Conservation (phyloP, 1,284 basidiomycete genomes). For the Butyriboletus appendiculatus region DNA sequence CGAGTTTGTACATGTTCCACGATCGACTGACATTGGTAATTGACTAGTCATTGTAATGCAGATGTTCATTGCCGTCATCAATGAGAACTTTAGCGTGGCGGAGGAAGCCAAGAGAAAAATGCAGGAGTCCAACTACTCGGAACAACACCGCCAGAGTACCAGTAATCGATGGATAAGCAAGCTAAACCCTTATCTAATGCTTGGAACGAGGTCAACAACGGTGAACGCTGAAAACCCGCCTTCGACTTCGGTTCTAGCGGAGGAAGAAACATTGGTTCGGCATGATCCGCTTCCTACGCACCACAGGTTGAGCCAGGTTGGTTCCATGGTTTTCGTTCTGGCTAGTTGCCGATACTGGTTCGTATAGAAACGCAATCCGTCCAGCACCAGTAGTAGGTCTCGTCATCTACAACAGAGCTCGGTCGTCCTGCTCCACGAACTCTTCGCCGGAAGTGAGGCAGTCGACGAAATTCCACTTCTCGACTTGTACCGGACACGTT, state of each 20-base stretch:
- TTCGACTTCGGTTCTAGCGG: constrained; percentile 70
- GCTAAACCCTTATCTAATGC: constrained; percentile 88
- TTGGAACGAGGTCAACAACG: constrained; percentile 73
- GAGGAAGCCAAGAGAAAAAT: constrained; percentile 88
- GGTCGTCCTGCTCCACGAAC: constrained; percentile 57
- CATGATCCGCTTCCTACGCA: constrained; percentile 50
- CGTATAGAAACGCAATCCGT: constrained; percentile 14
- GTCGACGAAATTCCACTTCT: constrained; percentile 63
- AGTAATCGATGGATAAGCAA: constrained; percentile 72
- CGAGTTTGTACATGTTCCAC: background rate
- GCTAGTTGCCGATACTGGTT: constrained; percentile 1
- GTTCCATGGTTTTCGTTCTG: background rate
- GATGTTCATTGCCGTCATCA: constrained; percentile 99
- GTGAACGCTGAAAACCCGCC: constrained; percentile 72
- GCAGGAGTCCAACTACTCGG: constrained; percentile 75
- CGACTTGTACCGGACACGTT: constrained; percentile 48
- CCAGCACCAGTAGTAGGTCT: constrained; percentile 30
- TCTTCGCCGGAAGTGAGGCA: constrained; percentile 65
- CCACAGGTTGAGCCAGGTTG: constrained; percentile 28
- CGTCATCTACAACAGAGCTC: constrained; percentile 57
- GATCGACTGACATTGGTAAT: constrained; percentile 2
- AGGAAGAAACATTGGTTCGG: constrained; percentile 74
- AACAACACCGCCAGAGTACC: constrained; percentile 50
- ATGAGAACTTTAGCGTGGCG: constrained; percentile 94
- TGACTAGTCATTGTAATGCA: constrained; percentile 89